phyloP scores from a whole-genome alignment of 2,329 filamentous ascomycete genomes.

The Basipetospora chlamydospora region DNA sequence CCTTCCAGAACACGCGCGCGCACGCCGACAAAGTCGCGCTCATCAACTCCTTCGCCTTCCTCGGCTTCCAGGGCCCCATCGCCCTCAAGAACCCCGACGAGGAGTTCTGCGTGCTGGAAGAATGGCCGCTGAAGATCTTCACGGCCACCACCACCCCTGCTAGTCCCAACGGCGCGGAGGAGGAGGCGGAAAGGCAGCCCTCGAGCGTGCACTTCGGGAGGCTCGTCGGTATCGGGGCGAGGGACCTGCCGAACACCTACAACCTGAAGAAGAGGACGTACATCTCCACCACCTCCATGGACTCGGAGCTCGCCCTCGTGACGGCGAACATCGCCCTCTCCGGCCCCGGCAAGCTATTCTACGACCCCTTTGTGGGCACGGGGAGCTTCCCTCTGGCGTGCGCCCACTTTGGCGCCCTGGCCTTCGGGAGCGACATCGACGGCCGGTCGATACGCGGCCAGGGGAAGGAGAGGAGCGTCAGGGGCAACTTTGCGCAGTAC shows the following conservation, averaged over 20 bases:
- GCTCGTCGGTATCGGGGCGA: conserved; percentile 48
- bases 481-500: conserved; percentile 77
- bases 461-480: conserved; percentile 32
- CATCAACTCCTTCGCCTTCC: conserved; percentile 69
- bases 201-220: conserved; percentile 56
- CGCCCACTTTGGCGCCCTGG: conserved; percentile 74
- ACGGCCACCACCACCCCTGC: conserved; percentile 28
- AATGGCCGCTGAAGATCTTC: conserved; percentile 49
- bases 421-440: conserved; percentile 86
- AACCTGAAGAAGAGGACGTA: conserved; percentile 89
- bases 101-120: conserved; percentile 69
- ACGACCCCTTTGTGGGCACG: conserved; percentile 91
- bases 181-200: too few species aligned
- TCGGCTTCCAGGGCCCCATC: conserved; percentile 67
- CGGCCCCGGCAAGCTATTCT: conserved; percentile 70
- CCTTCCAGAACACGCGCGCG: conserved; percentile 61
- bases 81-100: conserved; percentile 59
- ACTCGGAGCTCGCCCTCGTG: conserved; percentile 79
- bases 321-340: conserved; percentile 85
- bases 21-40: conserved; percentile 50
- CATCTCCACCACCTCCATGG: conserved; percentile 95
- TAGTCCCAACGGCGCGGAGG: too few species aligned
- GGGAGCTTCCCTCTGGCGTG: conserved; percentile 85
- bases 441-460: conserved; percentile 73
- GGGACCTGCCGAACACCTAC: conserved; percentile 56